Conservation (phyloP, 78 protist genomes). For the Dictyostelium capitatum region DNA sequence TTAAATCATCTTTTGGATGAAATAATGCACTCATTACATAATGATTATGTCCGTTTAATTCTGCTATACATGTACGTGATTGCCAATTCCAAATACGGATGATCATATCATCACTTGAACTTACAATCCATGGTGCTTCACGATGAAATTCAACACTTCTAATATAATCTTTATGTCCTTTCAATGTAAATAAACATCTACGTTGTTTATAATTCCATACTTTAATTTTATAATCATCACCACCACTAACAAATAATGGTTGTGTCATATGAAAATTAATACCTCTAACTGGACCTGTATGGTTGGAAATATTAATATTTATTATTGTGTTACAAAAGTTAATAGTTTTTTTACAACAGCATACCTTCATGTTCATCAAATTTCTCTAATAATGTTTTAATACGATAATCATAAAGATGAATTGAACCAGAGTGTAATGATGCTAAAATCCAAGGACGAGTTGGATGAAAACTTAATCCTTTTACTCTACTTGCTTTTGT, state of each 20-base stretch:
- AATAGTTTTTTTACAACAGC: background rate
- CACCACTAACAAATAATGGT: conserved; percentile 99
- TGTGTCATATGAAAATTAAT: conserved; percentile 97
- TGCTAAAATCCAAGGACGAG: conserved; percentile 98
- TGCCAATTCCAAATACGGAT: conserved; percentile 99
- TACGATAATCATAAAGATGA: conserved; percentile 99
- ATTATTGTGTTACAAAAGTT: background rate
- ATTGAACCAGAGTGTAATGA: conserved; percentile 97
- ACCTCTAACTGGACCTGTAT: conserved; percentile 98
- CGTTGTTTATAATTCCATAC: conserved; percentile 99
- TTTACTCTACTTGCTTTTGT: conserved; percentile 91
- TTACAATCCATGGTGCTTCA: conserved; percentile 98
- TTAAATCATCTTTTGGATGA: conserved; percentile 97
- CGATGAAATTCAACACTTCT: conserved; percentile 97
- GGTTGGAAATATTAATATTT: background rate
- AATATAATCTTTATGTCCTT: conserved; percentile 98
- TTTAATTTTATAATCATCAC: conserved; percentile 99
- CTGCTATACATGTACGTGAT: conserved; percentile 92
- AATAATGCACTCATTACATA: conserved; percentile 99
- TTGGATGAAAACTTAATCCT: conserved; percentile 98
- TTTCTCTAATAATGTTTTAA: conserved; percentile 96
- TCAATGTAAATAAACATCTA: conserved; percentile 97
- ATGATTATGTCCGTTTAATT: conserved; percentile 99
- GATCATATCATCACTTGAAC: conserved; percentile 98
- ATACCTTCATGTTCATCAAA: conserved; percentile 99